Conservation (phyloP, 2,329 filamentous ascomycete species). For the Colletotrichum acutatum region DNA sequence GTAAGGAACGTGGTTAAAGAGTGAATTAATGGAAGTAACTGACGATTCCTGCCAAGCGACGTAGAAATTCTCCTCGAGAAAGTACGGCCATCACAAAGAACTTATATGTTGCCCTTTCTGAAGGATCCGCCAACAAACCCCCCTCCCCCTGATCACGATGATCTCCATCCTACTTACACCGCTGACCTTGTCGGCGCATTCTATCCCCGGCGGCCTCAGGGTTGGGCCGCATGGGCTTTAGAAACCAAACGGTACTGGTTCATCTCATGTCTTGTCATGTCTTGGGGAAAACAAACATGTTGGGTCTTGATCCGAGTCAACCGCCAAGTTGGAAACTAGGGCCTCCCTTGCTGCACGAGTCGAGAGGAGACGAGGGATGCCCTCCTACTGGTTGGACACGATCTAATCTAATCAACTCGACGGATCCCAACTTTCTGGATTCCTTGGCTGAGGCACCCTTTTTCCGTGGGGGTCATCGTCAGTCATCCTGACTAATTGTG, state of each 20-base stretch:
- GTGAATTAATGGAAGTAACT: neutral
- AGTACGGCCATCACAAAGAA: neutral
- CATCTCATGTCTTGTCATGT: constrained; percentile 22
- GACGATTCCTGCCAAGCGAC: constrained; percentile 16
- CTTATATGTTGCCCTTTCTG: constrained; percentile 7
- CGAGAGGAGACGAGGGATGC: neutral
- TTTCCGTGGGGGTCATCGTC: constrained; percentile 6
- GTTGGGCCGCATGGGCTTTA: constrained; percentile 13
- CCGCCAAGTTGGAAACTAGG: constrained; percentile 1
- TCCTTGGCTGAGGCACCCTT: constrained; percentile 19
- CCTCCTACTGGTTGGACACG: constrained; percentile 4
- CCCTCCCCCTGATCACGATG: constrained; percentile 2
- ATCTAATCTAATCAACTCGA: constrained; percentile 34
- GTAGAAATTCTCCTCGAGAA: neutral
- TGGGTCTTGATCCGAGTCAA: constrained; percentile 8
- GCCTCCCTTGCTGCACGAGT: constrained; percentile 10
- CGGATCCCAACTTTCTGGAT: constrained; percentile 11
- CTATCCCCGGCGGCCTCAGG: constrained; percentile 19
- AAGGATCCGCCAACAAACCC: neutral
- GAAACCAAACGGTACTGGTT: constrained; percentile 10
- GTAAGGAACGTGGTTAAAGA: constrained; percentile 8
- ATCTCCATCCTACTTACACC: constrained; percentile 4
- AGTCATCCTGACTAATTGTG: constrained; percentile 23
- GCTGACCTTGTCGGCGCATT: constrained; percentile 18
- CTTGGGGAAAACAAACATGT: neutral